Evolutionary conservation across 768 basidiomycete species (phyloP).

Genomic region (Auriscalpium microsporum): DNA sequence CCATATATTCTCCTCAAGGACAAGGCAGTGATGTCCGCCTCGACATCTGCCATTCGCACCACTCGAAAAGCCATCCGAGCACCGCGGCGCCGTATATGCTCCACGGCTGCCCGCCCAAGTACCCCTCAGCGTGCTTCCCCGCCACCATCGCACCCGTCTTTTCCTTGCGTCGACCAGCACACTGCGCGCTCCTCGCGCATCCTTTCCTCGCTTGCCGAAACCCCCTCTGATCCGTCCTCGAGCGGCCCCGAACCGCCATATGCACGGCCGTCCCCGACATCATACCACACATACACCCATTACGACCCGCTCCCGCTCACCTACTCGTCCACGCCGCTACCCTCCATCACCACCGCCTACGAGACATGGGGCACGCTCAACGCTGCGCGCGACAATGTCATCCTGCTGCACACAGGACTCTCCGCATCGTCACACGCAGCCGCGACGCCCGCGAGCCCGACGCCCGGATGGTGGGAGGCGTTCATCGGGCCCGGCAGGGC

Average conservation of each 20-base stretch:
- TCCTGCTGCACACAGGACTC: constrained; percentile 92
- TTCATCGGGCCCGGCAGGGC: constrained; percentile 95
- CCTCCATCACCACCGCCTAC: constrained; percentile 83
- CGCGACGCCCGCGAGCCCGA: constrained; percentile 63
- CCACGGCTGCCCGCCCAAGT: neutral
- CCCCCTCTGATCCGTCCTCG: constrained; percentile 22
- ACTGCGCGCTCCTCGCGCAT: constrained; percentile 57
- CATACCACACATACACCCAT: constrained; percentile 67
- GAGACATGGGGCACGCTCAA: constrained; percentile 96
- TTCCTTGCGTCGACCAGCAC: constrained; percentile 79
- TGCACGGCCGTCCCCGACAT: constrained; percentile 65
- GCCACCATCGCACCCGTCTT: constrained; percentile 25
- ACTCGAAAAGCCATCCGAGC: neutral
- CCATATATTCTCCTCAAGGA: no score
- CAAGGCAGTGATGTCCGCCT: neutral
- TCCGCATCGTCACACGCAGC: constrained; percentile 95
- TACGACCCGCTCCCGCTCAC: constrained; percentile 53
- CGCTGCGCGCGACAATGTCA: constrained; percentile 70
- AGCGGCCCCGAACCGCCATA: constrained; percentile 79
- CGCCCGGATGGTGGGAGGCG: constrained; percentile 97
- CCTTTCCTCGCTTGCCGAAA: constrained; percentile 22
- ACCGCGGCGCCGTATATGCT: neutral
- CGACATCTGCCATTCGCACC: neutral
- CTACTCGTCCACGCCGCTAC: constrained; percentile 41
- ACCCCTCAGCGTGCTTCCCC: neutral